Percentiles rank a stretch among this genome's conserved stretches.
Evolutionary conservation across 2,329 filamentous ascomycete genomes (phyloP).

Genomic region (Pezicula carpinea): DNA sequence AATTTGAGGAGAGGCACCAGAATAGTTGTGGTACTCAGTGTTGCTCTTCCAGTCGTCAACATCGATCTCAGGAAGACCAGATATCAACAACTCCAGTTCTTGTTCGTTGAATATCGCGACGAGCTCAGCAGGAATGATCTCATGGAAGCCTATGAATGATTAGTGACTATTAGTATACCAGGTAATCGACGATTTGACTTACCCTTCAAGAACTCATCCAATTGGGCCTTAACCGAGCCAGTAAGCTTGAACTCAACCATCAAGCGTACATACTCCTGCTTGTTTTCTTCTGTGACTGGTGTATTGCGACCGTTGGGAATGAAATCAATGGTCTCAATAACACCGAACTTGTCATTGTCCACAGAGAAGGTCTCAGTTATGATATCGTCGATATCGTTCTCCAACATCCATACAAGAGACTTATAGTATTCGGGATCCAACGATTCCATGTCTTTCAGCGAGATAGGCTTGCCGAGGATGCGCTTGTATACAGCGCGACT

Average conservation of each 20-base stretch:
- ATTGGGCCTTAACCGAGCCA: conserved; percentile 87
- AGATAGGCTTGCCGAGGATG: conserved; percentile 90
- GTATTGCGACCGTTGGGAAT: conserved; percentile 86
- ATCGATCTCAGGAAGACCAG: conserved; percentile 93
- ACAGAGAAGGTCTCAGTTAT: conserved; percentile 95
- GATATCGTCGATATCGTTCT: conserved; percentile 97
- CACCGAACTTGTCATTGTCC: conserved; percentile 91
- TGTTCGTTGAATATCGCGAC: conserved; percentile 99
- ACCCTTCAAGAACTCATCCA: conserved; percentile 88
- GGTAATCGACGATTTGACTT: conserved; percentile 25
- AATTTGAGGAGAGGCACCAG: conserved; percentile 87
- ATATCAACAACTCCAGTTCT: conserved; percentile 93
- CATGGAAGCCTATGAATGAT: conserved; percentile 72
- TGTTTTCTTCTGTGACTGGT: conserved; percentile 94
- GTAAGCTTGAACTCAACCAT: conserved; percentile 93
- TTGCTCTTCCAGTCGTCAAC: conserved; percentile 99
- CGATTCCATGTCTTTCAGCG: conserved; percentile 98
- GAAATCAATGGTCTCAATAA: conserved; percentile 81
- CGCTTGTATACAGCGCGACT: conserved; percentile 98
- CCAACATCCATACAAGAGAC: conserved; percentile 95
- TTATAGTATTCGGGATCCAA: conserved; percentile 99
- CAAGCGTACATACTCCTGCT: conserved; percentile 92
- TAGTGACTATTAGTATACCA: conserved; percentile 20
- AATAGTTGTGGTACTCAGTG: conserved; percentile 98
- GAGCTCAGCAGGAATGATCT: conserved; percentile 91